phyloP scores from a whole-genome alignment of 2,329 filamentous ascomycete genomes.

The Fusarium temperatum region DNA sequence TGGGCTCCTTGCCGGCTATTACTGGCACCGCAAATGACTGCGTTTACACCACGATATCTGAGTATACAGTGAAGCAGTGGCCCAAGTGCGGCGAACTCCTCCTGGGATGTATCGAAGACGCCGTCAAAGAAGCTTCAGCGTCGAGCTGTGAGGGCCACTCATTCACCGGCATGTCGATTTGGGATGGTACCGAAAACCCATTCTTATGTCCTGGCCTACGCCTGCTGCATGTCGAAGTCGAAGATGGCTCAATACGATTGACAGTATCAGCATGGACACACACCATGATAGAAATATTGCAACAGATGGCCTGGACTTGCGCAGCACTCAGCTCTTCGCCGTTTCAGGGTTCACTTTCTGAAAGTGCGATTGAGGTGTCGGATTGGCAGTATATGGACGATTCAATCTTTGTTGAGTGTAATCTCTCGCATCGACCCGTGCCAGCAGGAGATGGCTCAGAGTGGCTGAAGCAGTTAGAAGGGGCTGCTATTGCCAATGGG shows the following conservation, averaged over 20 bases:
- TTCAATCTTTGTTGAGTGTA: slow-evolving; percentile 48
- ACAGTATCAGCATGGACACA: slow-evolving; percentile 49
- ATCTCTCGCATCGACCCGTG: slow-evolving; percentile 45
- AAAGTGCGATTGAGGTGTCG: slow-evolving; percentile 44
- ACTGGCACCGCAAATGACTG: slow-evolving; percentile 49
- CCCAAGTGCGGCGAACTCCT: slow-evolving; percentile 45
- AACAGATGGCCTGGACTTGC: slow-evolving; percentile 52
- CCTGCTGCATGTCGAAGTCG: slow-evolving; percentile 48
- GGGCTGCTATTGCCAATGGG: slow-evolving; percentile 47
- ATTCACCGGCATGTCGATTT: slow-evolving; percentile 48
- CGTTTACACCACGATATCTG: slow-evolving; percentile 46
- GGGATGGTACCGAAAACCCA: slow-evolving; percentile 45
- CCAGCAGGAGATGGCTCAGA: slow-evolving; percentile 39
- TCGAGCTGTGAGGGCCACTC: slow-evolving; percentile 38
- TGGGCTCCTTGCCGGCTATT: slow-evolving; percentile 45
- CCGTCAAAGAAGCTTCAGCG: slow-evolving; percentile 42
- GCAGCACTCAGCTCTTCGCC: slow-evolving; percentile 49
- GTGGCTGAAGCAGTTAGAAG: slow-evolving; percentile 45
- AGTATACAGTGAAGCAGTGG: slow-evolving; percentile 47
- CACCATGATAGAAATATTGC: slow-evolving; percentile 48
- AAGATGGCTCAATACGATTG: slow-evolving; percentile 45
- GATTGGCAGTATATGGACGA: slow-evolving; percentile 47
- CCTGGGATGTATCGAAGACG: slow-evolving; percentile 46
- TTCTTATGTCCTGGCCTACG: slow-evolving; percentile 45
- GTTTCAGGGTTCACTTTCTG: slow-evolving; percentile 44